Evolutionary conservation across 768 basidiomycete species (phyloP).

Genomic region (Gloeopeniophorella convolvens): DNA sequence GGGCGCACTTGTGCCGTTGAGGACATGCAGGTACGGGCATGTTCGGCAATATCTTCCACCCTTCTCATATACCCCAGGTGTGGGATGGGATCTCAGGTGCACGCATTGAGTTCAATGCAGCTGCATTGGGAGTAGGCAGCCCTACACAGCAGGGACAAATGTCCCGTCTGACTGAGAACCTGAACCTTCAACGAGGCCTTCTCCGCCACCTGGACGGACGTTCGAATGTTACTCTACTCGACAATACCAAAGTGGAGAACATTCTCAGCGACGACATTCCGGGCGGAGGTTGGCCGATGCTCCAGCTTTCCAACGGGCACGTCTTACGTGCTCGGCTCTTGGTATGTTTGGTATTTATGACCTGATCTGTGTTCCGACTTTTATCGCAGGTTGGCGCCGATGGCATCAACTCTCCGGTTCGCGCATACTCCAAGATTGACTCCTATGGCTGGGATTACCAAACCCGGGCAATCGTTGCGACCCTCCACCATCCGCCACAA

Average conservation of each 20-base stretch:
- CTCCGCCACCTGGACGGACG: conserved; percentile 52
- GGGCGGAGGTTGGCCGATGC: conserved; percentile 70
- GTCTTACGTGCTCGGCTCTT: conserved; percentile 67
- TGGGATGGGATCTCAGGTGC: conserved; percentile 91
- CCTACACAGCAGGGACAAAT: conserved; percentile 39
- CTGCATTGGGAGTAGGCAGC: conserved; percentile 34
- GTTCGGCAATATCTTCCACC: background rate
- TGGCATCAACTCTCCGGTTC: conserved; percentile 91
- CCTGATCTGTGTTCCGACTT: background rate
- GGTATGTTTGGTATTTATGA: conserved; percentile 36
- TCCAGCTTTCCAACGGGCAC: conserved; percentile 64
- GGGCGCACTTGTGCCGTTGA: conserved; percentile 65
- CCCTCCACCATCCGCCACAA: conserved; percentile 67
- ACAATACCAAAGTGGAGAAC: conserved; percentile 66
- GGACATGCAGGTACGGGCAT: conserved; percentile 68
- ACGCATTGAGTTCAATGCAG: conserved; percentile 62
- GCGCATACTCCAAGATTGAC: conserved; percentile 75
- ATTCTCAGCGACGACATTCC: conserved; percentile 48
- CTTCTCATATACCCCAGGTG: conserved; percentile 40
- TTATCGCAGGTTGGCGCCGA: conserved; percentile 82
- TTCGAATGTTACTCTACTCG: conserved; percentile 56
- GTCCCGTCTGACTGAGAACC: conserved; percentile 85
- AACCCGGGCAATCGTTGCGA: conserved; percentile 86
- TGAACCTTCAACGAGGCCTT: conserved; percentile 86
- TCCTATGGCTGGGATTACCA: conserved; percentile 91